phyloP scores from a whole-genome alignment of 169 alveolate genomes.

The Plasmodium adleri region DNA sequence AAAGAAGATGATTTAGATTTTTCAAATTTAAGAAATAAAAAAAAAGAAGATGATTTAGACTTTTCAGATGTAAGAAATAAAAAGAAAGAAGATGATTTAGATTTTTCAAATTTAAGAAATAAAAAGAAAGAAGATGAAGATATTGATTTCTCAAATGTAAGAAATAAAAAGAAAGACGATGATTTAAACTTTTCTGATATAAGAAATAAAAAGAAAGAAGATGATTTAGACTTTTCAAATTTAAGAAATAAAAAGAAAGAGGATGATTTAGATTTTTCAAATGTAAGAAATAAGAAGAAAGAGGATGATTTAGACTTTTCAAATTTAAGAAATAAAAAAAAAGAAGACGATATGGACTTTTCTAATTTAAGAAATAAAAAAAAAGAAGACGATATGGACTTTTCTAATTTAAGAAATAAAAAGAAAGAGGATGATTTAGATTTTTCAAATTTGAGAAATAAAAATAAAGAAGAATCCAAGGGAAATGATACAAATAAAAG shows the following conservation, averaged over 20 bases:
- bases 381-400: conserved; percentile 25
- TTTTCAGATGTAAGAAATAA: conserved; percentile 10
- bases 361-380: conserved; percentile 16
- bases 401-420: conserved; percentile 12
- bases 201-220: conserved; percentile 20
- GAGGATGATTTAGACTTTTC: conserved; percentile 11
- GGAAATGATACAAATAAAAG: background rate
- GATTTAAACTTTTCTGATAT: background rate
- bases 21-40: conserved; percentile 25
- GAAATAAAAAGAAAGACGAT: conserved; percentile 4
- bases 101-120: background rate
- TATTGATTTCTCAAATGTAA: background rate
- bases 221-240: conserved; percentile 25
- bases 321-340: conserved; percentile 21
- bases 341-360: conserved; percentile 22
- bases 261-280: conserved; percentile 17
- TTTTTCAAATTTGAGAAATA: conserved; percentile 15
- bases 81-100: background rate
- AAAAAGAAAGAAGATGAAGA: conserved; percentile 4
- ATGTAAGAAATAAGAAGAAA: conserved; percentile 22
- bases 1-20: conserved; percentile 23
- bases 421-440: conserved; percentile 15
- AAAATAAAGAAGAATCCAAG: conserved; percentile 18
- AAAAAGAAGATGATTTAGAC: conserved; percentile 17
- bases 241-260: conserved; percentile 23